Evolutionary conservation across 768 basidiomycete species (phyloP), one percentile per base, ranked within the genome.

Genomic region (Boletus tylopilopsis): DNA sequence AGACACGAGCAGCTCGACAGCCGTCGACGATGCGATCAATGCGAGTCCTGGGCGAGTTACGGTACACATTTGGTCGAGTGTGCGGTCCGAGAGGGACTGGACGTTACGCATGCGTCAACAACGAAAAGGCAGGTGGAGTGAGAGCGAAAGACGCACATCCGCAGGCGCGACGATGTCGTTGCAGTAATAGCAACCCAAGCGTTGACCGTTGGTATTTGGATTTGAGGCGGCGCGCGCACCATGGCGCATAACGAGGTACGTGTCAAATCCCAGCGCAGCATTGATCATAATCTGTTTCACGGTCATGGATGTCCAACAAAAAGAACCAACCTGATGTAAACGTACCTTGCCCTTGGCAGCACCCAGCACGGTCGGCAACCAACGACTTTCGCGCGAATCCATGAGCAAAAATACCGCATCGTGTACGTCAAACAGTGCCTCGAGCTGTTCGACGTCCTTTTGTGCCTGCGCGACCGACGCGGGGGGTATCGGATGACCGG

Each of bases 51-150:
- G 96, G 19, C 96, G 76, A 0, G 95, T 97, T 25, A 99, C 96
- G 1, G 96, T 98, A 64, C 96, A 99, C 95, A 97, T 97, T 66
- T 98, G 95, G 66, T 98, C 96, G 13, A 98, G 79, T 4, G 94
- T 95, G 35, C 94, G 79, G 64, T 98, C 95, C 1, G 89, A 87
- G 36, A 88, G 68, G 3, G 81, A 82, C 84, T 78, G 51, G 5
- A 30, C 12, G 13, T 13, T 11, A 5, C 15, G 4, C 29, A 18
- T 5, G 22, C n/a, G 23, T 12, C n/a, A 18, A 19, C 3, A 30
- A 3, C 5, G 8, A 9, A 3, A 2, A 19, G n/a, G n/a, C n/a
- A n/a, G n/a, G 32, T 2, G 13, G 4, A 11, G 11, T 2, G 3
- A 12, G 4, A 33, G 6, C 2, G 21, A 32, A 36, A 23, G 11